Base-by-base conservation (phyloP, 2,329 filamentous ascomycete genomes). In the Ophiostoma sp. region DNA sequence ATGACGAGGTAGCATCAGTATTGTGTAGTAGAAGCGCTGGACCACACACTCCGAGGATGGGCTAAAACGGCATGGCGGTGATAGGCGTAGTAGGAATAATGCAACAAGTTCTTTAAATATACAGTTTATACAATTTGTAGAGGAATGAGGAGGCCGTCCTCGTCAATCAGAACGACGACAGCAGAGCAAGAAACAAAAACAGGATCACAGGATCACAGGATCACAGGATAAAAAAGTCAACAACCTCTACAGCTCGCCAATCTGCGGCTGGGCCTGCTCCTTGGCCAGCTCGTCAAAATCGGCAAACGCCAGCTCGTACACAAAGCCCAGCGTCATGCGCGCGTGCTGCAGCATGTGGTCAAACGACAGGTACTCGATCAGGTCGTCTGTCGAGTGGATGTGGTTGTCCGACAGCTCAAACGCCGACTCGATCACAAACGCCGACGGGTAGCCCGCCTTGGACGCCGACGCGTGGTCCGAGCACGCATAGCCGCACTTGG, bases 321-420 rank as follows among this genome's bases (percentile, higher is more conserved):
- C 78, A 72, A 83, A 83, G 0, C 81, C 82, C 23, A 82, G 76
- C 6, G 81, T 83, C 75, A 84, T 76, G 76, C 80, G 81, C 36
- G 86, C 86, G 76, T 90, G 88, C 79, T 90, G 85, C 15, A 88
- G 79, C 81, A 89, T 87, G 77, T 90, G 88, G 74, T 86, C 82
- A 76, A 89, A 89, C 75, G 83, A 88, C 71, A 94, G 80, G 73
- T 87, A 88, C 76, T 90, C 84, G 73, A 93, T 87, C 76, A 86
- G 87, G 77, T 94, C 91, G 72, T 89, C 85, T 0, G 88, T 89
- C 0, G 87, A 87, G 80, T 94, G 91, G 73, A 94, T 93, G 78
- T 89, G 87, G 75, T 87, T 87, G 79, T 91, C 89, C 70, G 80
- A 84, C 76, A 86, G 79, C 70, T 85, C 83, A 74, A 89, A 87